phyloP scores from a whole-genome alignment of 257 asterid species.

The Phtheirospermum japonicum region DNA sequence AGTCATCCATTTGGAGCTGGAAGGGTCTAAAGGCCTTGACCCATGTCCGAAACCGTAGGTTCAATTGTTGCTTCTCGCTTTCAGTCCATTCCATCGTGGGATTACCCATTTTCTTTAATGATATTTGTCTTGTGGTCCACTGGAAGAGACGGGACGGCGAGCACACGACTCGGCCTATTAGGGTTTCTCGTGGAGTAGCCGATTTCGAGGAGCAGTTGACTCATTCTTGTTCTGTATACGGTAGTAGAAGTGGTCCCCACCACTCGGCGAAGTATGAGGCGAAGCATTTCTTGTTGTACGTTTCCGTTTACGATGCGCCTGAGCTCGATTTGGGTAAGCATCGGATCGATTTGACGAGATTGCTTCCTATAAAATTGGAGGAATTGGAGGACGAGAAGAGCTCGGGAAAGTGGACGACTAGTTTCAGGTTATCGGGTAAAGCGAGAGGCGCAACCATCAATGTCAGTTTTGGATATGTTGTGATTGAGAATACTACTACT shows the following conservation, averaged over 20 bases:
- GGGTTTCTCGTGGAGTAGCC: slow-evolving; percentile 62
- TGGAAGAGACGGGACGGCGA: slow-evolving; percentile 89
- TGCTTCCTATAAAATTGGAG: slow-evolving; percentile 89
- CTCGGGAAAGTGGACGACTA: slow-evolving; percentile 92
- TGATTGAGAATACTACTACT: slow-evolving; percentile 42
- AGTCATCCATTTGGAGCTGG: slow-evolving; percentile 93
- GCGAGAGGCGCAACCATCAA: slow-evolving; percentile 77
- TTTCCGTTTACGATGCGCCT: slow-evolving; percentile 60
- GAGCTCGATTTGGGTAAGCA: slow-evolving; percentile 91
- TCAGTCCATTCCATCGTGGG: slow-evolving; percentile 79
- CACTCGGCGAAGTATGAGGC: slow-evolving; percentile 89
- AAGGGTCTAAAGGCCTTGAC: slow-evolving; percentile 78
- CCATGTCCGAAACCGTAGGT: slow-evolving; percentile 56
- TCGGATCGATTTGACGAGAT: slow-evolving; percentile 76
- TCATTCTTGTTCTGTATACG: slow-evolving; percentile 72
- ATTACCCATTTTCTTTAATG: slow-evolving; percentile 58
- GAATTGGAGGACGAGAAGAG: slow-evolving; percentile 86
- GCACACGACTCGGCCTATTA: slow-evolving; percentile 55
- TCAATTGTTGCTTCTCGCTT: slow-evolving; percentile 69
- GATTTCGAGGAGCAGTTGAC: slow-evolving; percentile 74
- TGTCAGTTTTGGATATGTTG: slow-evolving; percentile 74
- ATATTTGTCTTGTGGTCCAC: slow-evolving; percentile 60
- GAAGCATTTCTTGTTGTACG: slow-evolving; percentile 73
- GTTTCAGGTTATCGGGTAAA: slow-evolving; percentile 79
- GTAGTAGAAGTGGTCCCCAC: slow-evolving; percentile 76